Conservation (phyloP, 225 moss, liverwort and hornwort genomes). For the Pleurozium schreberi region DNA sequence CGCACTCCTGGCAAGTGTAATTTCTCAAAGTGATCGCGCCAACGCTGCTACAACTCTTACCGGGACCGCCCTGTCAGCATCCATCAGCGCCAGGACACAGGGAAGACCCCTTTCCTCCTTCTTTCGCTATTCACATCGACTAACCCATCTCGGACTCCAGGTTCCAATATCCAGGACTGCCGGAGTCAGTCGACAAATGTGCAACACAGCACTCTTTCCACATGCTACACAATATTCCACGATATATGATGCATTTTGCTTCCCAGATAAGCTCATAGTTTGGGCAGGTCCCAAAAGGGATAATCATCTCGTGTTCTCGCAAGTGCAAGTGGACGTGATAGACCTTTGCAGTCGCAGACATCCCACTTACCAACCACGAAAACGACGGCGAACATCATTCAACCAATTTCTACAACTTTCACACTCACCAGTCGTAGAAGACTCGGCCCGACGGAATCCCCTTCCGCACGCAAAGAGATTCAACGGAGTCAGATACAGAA, state of each 20-base stretch:
- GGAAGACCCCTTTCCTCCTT: background rate
- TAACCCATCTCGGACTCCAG: rapidly evolving
- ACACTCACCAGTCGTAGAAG: background rate
- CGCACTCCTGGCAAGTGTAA: background rate
- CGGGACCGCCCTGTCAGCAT: background rate
- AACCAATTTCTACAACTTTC: background rate
- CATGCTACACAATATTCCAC: rapidly evolving
- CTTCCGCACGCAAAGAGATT: background rate
- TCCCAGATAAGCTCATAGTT: no score
- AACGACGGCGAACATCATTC: background rate
- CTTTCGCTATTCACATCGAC: background rate
- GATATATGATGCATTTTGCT: no score
- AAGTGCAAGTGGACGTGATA: background rate
- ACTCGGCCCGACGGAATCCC: background rate
- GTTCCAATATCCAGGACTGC: no score
- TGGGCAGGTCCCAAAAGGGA: background rate
- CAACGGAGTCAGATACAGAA: background rate
- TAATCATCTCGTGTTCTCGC: background rate
- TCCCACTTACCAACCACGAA: background rate
- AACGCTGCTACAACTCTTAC: background rate
- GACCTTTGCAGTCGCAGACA: background rate
- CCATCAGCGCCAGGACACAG: background rate
- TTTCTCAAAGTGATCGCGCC: no score
- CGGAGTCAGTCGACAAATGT: background rate
- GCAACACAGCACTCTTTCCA: background rate